phyloP scores from a whole-genome alignment of 2,329 filamentous ascomycete genomes.

The Byssochlamys sp. region DNA sequence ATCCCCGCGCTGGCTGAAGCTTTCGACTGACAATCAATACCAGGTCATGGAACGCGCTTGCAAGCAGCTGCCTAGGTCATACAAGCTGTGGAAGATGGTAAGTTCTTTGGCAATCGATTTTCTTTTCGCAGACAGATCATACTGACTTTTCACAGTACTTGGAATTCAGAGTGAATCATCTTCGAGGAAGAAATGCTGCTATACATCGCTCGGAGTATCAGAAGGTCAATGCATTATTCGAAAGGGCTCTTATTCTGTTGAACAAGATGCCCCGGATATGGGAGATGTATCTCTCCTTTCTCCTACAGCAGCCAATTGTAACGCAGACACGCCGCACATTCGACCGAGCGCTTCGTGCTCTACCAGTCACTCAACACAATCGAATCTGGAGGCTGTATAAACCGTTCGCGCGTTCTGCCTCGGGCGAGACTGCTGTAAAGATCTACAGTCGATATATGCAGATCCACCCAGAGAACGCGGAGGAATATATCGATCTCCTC shows the following conservation, averaged over 20 bases:
- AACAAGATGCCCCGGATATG: conserved; percentile 99
- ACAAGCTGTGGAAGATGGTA: conserved; percentile 96
- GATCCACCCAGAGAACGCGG: conserved; percentile 85
- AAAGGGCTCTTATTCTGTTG: conserved; percentile 79
- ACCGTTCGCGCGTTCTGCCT: conserved; percentile 81
- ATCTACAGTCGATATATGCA: conserved; percentile 97
- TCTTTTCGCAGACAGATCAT: not conserved
- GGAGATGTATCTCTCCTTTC: conserved; percentile 91
- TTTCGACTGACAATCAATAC: conserved; percentile 1
- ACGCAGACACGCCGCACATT: conserved; percentile 80
- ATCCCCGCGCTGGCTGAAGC: not conserved
- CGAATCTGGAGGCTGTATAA: conserved; percentile 88
- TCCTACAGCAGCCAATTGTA: conserved; percentile 83
- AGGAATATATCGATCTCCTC: conserved; percentile 88
- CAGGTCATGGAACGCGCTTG: not conserved
- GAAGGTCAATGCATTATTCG: conserved; percentile 92
- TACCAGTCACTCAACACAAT: conserved; percentile 90
- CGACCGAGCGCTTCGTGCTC: conserved; percentile 78
- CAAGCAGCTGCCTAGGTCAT: conserved; percentile 46
- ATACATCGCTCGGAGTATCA: conserved; percentile 69
- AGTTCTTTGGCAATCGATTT: conserved; percentile 9
- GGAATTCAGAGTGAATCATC: conserved; percentile 69
- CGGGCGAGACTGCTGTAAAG: conserved; percentile 79
- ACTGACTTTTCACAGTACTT: conserved; percentile 56
- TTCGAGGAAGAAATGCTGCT: conserved; percentile 72